These are phyloP conservation scores for Scleromitrula shiraiana DNA, from an alignment of 2,329 filamentous ascomycete genomes.

Conservation along the genomic window DNA sequence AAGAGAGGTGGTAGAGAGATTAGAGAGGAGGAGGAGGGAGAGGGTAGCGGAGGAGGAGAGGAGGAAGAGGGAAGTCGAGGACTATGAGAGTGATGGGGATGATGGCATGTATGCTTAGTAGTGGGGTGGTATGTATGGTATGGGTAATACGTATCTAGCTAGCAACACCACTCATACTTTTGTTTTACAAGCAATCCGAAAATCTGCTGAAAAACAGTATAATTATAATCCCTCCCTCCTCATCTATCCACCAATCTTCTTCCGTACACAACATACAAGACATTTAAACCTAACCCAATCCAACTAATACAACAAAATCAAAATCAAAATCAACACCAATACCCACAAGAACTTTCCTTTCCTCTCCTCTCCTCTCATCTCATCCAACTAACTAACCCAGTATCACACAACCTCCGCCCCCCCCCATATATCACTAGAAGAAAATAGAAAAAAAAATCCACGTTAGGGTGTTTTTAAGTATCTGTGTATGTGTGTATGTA, in stretches of 20 bases:
- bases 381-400: too few species aligned
- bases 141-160: too few species aligned
- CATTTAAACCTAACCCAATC: background rate
- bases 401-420: too few species aligned
- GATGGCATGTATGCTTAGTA: constrained; percentile 39
- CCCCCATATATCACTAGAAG: too few species aligned
- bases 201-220: background rate
- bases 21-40: constrained; percentile 43
- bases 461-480: too few species aligned
- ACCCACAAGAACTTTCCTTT: too few species aligned
- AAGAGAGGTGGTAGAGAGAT: constrained; percentile 15
- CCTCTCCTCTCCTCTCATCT: too few species aligned
- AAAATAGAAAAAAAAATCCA: too few species aligned
- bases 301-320: background rate
- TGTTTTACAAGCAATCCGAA: background rate
- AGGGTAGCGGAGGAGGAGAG: constrained; percentile 12
- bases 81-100: constrained; percentile 43
- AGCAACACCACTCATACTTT: too few species aligned
- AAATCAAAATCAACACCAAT: too few species aligned
- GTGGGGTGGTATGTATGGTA: too few species aligned
- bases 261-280: background rate
- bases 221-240: background rate
- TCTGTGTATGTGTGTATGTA: too few species aligned
- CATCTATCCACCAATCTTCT: background rate
- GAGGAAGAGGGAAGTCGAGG: constrained; percentile 24